phyloP scores from a whole-genome alignment of 768 basidiomycete genomes.

The Amanita pallidorosea region DNA sequence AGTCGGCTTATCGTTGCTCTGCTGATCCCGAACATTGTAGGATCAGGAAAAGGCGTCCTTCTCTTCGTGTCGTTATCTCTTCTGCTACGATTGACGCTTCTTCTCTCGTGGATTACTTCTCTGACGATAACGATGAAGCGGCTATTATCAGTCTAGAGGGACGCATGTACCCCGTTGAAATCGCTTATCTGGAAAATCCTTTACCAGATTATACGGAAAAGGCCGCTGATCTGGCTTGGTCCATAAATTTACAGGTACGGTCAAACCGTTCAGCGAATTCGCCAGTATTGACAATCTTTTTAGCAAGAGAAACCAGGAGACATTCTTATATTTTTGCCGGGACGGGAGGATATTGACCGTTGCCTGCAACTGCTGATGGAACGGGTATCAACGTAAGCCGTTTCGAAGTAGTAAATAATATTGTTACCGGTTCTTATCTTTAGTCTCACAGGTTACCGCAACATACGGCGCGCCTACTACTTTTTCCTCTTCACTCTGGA shows the following conservation, averaged over 20 bases:
- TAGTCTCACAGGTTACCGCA: constrained; percentile 31
- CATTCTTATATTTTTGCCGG: constrained; percentile 89
- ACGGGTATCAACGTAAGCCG: constrained; percentile 53
- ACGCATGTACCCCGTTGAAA: constrained; percentile 89
- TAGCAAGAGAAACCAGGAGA: constrained; percentile 74
- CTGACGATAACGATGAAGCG: constrained; percentile 57
- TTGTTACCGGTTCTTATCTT: constrained; percentile 1
- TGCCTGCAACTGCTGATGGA: constrained; percentile 77
- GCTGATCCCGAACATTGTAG: constrained; percentile 26
- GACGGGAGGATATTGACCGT: constrained; percentile 91
- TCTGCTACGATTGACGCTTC: constrained; percentile 94
- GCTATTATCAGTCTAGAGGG: constrained; percentile 88
- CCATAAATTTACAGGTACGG: constrained; percentile 67
- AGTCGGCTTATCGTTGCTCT: neutral
- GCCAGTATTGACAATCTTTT: constrained; percentile 5
- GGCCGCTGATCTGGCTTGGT: constrained; percentile 78
- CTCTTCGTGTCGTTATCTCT: constrained; percentile 85
- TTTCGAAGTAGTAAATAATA: neutral
- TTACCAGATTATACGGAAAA: constrained; percentile 69
- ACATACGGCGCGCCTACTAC: constrained; percentile 45
- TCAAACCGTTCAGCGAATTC: neutral
- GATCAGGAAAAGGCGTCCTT: constrained; percentile 84
- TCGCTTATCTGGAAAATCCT: constrained; percentile 78
- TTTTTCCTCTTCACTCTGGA: constrained; percentile 82
- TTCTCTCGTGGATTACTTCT: constrained; percentile 85